These are phyloP conservation scores for Vachellia collinsii DNA, from an alignment of 306 rosid species.

Conservation along the genomic window DNA sequence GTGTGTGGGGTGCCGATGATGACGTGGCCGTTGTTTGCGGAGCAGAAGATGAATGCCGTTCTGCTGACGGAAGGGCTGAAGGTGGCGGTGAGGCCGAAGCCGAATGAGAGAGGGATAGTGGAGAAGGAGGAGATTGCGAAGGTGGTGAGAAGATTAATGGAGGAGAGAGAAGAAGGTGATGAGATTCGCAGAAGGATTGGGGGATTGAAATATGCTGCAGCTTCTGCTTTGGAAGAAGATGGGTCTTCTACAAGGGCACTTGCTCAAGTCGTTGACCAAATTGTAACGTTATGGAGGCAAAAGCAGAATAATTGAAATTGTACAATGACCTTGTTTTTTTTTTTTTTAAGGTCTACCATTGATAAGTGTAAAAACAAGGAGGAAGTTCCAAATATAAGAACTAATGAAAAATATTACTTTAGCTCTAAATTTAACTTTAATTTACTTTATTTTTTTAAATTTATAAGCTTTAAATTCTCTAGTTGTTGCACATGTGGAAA, in stretches of 20 bases:
- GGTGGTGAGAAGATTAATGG: conserved; percentile 4
- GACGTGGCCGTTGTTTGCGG: conserved; percentile 39
- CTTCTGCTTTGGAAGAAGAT: conserved; percentile 3
- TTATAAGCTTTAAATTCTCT: no score
- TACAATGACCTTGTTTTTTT: not conserved
- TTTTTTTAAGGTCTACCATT: no score
- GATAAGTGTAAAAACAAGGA: no score
- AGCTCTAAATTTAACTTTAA: no score
- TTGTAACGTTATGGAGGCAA: not conserved
- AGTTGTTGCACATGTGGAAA: no score
- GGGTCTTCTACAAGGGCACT: conserved; percentile 26
- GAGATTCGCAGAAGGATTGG: not conserved
- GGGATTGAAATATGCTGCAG: conserved; percentile 2
- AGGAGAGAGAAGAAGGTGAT: not conserved
- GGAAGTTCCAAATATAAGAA: no score
- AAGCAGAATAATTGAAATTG: not conserved
- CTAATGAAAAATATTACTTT: no score
- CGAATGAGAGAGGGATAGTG: not conserved
- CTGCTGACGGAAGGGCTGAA: conserved; percentile 24
- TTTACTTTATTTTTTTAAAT: no score
- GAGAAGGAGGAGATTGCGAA: conserved; percentile 11
- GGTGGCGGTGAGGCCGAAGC: conserved; percentile 14
- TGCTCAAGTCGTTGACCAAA: not conserved
- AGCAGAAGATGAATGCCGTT: conserved; percentile 37
- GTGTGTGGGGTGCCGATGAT: conserved; percentile 39